phyloP scores from a whole-genome alignment of 2,329 filamentous ascomycete species.

The Colletotrichum lini region DNA sequence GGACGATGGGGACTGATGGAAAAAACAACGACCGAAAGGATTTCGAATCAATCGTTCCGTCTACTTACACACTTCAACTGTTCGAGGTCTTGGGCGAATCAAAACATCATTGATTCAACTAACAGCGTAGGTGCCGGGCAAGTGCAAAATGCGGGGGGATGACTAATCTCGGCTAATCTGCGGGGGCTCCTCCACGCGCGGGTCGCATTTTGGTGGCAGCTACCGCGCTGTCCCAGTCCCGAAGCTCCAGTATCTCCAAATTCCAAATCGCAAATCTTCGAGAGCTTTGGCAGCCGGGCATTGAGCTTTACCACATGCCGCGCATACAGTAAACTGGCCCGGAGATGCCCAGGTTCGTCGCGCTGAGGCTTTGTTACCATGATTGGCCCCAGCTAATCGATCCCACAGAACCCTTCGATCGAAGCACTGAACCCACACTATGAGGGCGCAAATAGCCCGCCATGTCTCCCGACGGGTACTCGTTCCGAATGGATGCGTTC shows the following conservation, averaged over 20 bases:
- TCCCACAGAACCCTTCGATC: slow-evolving; percentile 24
- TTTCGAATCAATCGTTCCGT: no score
- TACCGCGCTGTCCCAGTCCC: slow-evolving; percentile 27
- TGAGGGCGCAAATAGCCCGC: slow-evolving; percentile 62
- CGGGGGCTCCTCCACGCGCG: slow-evolving; percentile 8
- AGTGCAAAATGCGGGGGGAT: background rate
- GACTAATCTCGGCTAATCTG: slow-evolving; percentile 39
- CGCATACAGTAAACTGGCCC: slow-evolving; percentile 13
- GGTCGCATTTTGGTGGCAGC: slow-evolving; percentile 40
- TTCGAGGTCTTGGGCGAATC: background rate
- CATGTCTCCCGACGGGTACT: slow-evolving; percentile 58
- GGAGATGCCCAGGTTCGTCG: slow-evolving; percentile 37
- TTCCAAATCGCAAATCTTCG: slow-evolving; percentile 34
- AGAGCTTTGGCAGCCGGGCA: slow-evolving; percentile 35
- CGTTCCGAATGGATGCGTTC: slow-evolving; percentile 51
- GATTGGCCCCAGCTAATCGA: background rate
- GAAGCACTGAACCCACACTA: slow-evolving; percentile 49
- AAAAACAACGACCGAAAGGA: no score
- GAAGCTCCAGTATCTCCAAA: slow-evolving; percentile 34
- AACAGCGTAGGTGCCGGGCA: background rate
- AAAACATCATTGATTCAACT: background rate
- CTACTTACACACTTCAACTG: background rate
- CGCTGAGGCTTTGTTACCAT: background rate
- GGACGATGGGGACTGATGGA: no score
- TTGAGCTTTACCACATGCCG: slow-evolving; percentile 40